These are phyloP conservation scores for Stachybotrys chartarum DNA, from an alignment of 2,329 filamentous ascomycete species.

Conservation along the genomic window DNA sequence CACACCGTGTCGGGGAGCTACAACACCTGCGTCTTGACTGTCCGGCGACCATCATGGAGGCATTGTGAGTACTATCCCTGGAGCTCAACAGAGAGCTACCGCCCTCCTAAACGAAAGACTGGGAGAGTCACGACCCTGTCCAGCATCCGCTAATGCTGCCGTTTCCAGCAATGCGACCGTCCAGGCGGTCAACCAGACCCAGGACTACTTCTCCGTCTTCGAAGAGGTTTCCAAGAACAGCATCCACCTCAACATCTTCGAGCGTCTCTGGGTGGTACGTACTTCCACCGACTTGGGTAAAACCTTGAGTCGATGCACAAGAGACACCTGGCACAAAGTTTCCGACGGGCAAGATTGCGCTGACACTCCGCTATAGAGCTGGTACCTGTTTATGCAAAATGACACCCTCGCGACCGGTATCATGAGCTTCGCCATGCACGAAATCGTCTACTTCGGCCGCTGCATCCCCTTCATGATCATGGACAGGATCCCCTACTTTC, in stretches of 20 bases:
- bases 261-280: conserved; percentile 81
- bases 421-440: conserved; percentile 95
- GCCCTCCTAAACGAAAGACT: too few species aligned
- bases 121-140: neutral
- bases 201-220: conserved; percentile 50
- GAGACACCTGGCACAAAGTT: conserved; percentile 8
- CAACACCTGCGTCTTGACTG: neutral
- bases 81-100: too few species aligned
- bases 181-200: conserved; percentile 38
- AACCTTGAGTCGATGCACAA: neutral
- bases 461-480: conserved; percentile 88
- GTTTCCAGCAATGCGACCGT: conserved; percentile 43
- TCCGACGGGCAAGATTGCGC: neutral
- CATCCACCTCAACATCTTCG: conserved; percentile 76
- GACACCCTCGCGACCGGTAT: conserved; percentile 94
- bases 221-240: conserved; percentile 65
- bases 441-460: conserved; percentile 89
- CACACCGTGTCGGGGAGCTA: too few species aligned
- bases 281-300: neutral
- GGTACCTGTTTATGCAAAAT: conserved; percentile 98
- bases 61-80: neutral
- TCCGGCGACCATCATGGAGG: neutral
- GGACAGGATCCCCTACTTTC: conserved; percentile 79
- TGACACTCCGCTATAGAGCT: conserved; percentile 44
- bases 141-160: neutral